phyloP scores from a whole-genome alignment of 2,329 filamentous ascomycete genomes.

The Furcasterigmium furcatum region DNA sequence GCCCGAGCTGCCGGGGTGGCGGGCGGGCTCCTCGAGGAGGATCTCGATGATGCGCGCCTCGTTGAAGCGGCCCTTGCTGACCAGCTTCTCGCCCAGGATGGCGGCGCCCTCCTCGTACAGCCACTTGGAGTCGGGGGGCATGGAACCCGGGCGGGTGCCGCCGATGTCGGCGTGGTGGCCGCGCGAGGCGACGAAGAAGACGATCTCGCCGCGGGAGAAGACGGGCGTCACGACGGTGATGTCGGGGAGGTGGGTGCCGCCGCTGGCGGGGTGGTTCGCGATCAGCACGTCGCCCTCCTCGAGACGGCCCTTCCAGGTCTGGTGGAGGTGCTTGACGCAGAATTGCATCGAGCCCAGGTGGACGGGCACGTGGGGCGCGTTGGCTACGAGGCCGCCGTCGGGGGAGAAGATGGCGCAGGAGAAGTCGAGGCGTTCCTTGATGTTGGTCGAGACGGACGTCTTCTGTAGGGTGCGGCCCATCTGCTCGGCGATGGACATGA shows the following conservation, averaged over 20 bases:
- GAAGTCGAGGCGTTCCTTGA: constrained; percentile 77
- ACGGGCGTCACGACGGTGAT: constrained; percentile 38
- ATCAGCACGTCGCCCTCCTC: constrained; percentile 73
- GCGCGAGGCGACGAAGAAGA: constrained; percentile 28
- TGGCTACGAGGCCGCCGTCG: constrained; percentile 69
- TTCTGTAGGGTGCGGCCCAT: constrained; percentile 77
- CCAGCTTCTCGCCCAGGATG: constrained; percentile 66
- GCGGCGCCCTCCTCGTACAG: constrained; percentile 63
- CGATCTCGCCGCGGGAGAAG: constrained; percentile 29
- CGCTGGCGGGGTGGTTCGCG: constrained; percentile 40
- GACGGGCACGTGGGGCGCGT: constrained; percentile 72
- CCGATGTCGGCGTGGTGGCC: constrained; percentile 51
- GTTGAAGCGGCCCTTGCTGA: constrained; percentile 74
- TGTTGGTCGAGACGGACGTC: constrained; percentile 72
- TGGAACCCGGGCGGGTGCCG: constrained; percentile 76
- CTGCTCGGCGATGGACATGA: constrained; percentile 80
- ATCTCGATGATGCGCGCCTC: constrained; percentile 68
- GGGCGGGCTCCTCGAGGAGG: constrained; percentile 58
- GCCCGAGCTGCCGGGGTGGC: constrained; percentile 66
- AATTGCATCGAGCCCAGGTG: constrained; percentile 77
- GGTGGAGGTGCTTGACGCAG: constrained; percentile 66
- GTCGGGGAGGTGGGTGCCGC: constrained; percentile 35
- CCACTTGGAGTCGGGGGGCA: constrained; percentile 72
- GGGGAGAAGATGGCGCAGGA: constrained; percentile 75
- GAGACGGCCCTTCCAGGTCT: constrained; percentile 68